A percentile compares a stretch with the other conserved stretches of the same genome.
Conservation (phyloP, 805 yeast genomes). For the Ogataea pini region DNA sequence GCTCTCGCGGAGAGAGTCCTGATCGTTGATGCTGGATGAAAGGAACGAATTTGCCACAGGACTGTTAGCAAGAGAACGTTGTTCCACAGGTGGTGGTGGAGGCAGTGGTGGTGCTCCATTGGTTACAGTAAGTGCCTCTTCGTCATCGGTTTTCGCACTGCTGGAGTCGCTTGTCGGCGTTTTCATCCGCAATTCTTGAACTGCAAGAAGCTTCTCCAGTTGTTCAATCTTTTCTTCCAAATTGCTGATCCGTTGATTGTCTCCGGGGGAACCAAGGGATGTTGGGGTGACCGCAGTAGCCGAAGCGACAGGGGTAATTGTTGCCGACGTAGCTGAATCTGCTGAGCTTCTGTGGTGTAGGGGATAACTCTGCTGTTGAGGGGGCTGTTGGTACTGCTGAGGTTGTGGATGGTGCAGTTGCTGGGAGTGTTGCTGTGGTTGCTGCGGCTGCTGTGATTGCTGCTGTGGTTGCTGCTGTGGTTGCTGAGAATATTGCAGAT, state of each 20-base stretch:
- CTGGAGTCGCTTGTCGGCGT: conserved; percentile 17
- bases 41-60: conserved; percentile 29
- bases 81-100: conserved; percentile 30
- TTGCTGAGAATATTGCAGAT: background rate
- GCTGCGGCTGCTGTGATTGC: conserved; percentile 9
- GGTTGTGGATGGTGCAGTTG: background rate
- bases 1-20: conserved; percentile 18
- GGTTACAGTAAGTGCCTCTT: background rate
- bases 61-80: conserved; percentile 25
- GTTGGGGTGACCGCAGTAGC: conserved; percentile 5
- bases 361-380: no score
- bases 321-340: background rate
- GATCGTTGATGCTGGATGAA: conserved; percentile 2
- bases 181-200: conserved; percentile 22
- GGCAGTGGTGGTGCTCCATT: conserved; percentile 33
- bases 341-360: background rate
- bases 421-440: background rate
- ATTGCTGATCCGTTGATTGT: conserved; percentile 28
- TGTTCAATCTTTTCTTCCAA: conserved; percentile 36
- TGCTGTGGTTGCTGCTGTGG: conserved; percentile 10
- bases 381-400: background rate
- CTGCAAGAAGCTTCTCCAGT: conserved; percentile 30
- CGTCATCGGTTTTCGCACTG: conserved; percentile 4
- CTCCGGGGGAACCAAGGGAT: conserved; percentile 5
- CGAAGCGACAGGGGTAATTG: conserved; percentile 1